phyloP scores from a whole-genome alignment of 2,329 filamentous ascomycete species.

The Calonectria hawksworthii region DNA sequence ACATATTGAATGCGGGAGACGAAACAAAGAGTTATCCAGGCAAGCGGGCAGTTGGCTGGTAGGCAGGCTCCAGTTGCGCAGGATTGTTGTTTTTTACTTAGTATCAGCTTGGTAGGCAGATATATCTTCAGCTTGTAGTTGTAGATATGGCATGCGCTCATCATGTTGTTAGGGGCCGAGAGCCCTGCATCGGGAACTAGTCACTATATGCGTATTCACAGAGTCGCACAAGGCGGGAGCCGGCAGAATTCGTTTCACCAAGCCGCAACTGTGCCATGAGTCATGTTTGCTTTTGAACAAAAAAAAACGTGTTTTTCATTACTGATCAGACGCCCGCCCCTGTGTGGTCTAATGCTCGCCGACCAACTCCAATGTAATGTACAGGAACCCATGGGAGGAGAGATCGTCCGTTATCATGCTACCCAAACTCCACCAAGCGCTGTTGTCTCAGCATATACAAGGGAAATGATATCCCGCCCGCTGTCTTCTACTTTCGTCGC shows the following conservation, averaged over 20 bases:
- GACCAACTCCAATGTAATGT: constrained; percentile 61
- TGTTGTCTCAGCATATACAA: constrained; percentile 51
- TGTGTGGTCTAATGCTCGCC: constrained; percentile 62
- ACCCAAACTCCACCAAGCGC: constrained; percentile 47
- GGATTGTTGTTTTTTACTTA: background rate
- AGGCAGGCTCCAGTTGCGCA: no score
- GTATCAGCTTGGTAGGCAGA: background rate
- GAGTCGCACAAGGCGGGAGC: background rate
- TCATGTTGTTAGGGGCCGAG: background rate
- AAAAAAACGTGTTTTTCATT: constrained; percentile 42
- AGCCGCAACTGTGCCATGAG: background rate
- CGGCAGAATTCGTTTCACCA: background rate
- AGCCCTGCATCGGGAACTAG: background rate
- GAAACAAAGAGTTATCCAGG: background rate
- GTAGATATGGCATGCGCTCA: background rate
- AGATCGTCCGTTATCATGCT: constrained; percentile 64
- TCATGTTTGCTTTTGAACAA: background rate
- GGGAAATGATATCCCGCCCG: constrained; percentile 34
- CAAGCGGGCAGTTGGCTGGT: background rate
- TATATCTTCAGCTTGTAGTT: background rate
- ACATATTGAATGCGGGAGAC: background rate
- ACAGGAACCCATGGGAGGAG: constrained; percentile 66
- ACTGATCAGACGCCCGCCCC: constrained; percentile 52
- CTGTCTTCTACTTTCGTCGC: constrained; percentile 29
- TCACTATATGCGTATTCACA: background rate